phyloP scores from a whole-genome alignment of 768 basidiomycete species.

The Kwoniella sp. region DNA sequence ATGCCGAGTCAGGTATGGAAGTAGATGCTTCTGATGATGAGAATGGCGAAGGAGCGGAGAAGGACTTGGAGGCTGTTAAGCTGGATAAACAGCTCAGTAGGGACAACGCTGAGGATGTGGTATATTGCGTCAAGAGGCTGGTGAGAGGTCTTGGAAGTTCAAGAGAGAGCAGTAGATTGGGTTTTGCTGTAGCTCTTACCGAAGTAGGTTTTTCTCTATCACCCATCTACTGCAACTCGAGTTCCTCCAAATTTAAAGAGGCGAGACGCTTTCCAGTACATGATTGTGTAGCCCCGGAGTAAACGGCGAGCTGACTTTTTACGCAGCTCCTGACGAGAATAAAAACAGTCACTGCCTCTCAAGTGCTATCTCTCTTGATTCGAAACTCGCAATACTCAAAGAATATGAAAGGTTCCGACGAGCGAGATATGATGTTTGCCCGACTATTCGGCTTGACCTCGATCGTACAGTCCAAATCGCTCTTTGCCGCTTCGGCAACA shows the following conservation, averaged over 20 bases:
- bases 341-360: slow-evolving; percentile 72
- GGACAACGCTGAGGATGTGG: slow-evolving; percentile 84
- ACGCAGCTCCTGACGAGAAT: slow-evolving; percentile 74
- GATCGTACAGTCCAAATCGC: slow-evolving; percentile 79
- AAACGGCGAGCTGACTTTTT: slow-evolving; percentile 5
- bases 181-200: slow-evolving; percentile 93
- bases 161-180: slow-evolving; percentile 86
- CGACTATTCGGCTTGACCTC: slow-evolving; percentile 86
- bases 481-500: slow-evolving; percentile 67
- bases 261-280: no score
- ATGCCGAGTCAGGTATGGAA: slow-evolving; percentile 45
- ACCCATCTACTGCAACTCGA: neutral
- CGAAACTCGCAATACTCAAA: slow-evolving; percentile 71
- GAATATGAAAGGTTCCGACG: slow-evolving; percentile 85
- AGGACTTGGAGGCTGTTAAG: slow-evolving; percentile 30
- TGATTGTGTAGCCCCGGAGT: no score
- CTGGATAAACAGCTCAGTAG: slow-evolving; percentile 59
- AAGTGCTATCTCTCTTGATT: slow-evolving; percentile 73
- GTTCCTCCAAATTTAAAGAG: no score
- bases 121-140: slow-evolving; percentile 85
- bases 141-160: slow-evolving; percentile 87
- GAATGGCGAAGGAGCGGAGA: slow-evolving; percentile 35
- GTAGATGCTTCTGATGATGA: slow-evolving; percentile 49
- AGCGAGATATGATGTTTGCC: slow-evolving; percentile 88
- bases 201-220: slow-evolving; percentile 65